Evolutionary conservation across 108 stramenopile genomes (phyloP).

Genomic region (Nannochloropsis gaditana): DNA sequence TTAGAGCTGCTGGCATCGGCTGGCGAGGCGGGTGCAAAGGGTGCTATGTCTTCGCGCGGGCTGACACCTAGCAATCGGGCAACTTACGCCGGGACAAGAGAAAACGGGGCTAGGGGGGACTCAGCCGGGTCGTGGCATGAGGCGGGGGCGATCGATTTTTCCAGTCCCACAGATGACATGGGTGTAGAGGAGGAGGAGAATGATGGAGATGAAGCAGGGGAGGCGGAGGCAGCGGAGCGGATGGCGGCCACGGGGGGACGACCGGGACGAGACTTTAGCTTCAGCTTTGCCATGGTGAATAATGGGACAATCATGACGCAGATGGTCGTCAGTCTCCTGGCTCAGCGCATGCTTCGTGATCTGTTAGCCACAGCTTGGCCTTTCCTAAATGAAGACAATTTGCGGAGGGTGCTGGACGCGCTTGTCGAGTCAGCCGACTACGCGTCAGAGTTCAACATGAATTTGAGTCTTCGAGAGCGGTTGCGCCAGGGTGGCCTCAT

Average conservation of each 20-base stretch:
- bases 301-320: conserved; percentile 14
- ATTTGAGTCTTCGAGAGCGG: background rate
- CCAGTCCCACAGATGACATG: conserved; percentile 17
- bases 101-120: background rate
- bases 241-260: background rate
- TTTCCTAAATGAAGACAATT: background rate
- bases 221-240: conserved; percentile 4
- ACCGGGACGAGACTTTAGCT: background rate
- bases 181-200: background rate
- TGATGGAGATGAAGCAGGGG: background rate
- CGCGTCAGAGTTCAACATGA: conserved; percentile 18
- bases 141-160: background rate
- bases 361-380: background rate
- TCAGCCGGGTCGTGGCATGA: background rate
- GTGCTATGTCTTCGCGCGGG: background rate
- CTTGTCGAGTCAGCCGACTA: background rate
- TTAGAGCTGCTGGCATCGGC: background rate
- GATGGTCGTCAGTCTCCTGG: conserved; percentile 6
- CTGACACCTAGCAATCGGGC: conserved; percentile 9
- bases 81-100: background rate
- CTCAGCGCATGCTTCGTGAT: background rate
- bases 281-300: background rate
- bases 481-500: background rate
- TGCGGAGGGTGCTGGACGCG: conserved; percentile 16
- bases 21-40: background rate